A percentile compares a stretch with the other conserved stretches of the same genome.
phyloP scores from a whole-genome alignment of 306 rosid species.

The Medicago ruthenica region DNA sequence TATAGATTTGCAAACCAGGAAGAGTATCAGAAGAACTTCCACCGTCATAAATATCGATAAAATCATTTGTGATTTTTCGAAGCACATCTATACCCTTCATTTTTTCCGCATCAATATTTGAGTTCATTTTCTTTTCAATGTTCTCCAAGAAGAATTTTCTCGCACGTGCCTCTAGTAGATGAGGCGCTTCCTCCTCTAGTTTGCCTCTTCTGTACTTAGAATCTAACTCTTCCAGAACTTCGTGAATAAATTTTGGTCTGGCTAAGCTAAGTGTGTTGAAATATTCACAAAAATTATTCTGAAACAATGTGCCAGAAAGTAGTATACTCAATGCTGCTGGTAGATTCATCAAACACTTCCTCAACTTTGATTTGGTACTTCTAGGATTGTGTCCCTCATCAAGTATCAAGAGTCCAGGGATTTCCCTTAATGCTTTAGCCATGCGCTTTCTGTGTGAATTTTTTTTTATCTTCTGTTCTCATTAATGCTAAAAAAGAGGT shows the following conservation, averaged over 20 bases:
- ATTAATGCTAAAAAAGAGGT: slow-evolving; percentile 76
- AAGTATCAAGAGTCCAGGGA: slow-evolving; percentile 74
- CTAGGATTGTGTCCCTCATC: slow-evolving; percentile 99
- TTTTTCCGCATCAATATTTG: slow-evolving; percentile 63
- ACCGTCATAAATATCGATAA: slow-evolving; percentile 84
- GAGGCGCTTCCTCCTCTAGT: slow-evolving; percentile 44
- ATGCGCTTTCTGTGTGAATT: slow-evolving; percentile 73
- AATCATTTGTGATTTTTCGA: slow-evolving; percentile 68
- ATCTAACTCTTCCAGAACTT: slow-evolving; percentile 73
- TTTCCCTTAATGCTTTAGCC: slow-evolving; percentile 81
- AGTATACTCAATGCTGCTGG: slow-evolving; percentile 73
- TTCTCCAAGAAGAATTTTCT: slow-evolving; percentile 82
- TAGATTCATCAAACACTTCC: slow-evolving; percentile 84
- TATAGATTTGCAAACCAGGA: slow-evolving; percentile 92
- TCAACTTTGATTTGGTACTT: slow-evolving; percentile 86
- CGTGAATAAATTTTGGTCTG: slow-evolving; percentile 72
- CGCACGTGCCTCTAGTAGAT: slow-evolving; percentile 68
- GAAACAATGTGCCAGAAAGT: slow-evolving; percentile 95
- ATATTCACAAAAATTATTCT: slow-evolving; percentile 90
- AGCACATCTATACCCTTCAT: slow-evolving; percentile 69
- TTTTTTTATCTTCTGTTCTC: slow-evolving; percentile 64
- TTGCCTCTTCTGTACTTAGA: slow-evolving; percentile 60
- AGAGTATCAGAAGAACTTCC: slow-evolving; percentile 60
- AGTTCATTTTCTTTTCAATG: slow-evolving; percentile 79
- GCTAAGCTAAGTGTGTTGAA: slow-evolving; percentile 89